These are phyloP conservation scores for Brassica juncea DNA, from an alignment of 345 rosid genomes.

Conservation along the genomic window DNA sequence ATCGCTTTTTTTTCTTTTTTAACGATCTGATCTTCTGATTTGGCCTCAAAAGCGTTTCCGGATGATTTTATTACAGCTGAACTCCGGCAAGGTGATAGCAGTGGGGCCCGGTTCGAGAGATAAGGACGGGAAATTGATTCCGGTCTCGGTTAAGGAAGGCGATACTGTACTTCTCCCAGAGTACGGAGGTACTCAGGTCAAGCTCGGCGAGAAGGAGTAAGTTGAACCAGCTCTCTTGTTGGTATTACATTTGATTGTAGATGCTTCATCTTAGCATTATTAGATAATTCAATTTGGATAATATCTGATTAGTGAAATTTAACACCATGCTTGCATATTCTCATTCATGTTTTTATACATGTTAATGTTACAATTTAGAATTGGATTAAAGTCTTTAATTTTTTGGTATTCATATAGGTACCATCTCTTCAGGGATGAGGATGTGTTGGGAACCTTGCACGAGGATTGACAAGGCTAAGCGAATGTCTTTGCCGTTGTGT, in stretches of 20 bases:
- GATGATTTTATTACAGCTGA: conserved; percentile 50
- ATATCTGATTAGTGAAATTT: not conserved
- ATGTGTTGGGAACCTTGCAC: conserved; percentile 76
- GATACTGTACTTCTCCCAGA: conserved; percentile 88
- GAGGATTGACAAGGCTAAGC: conserved; percentile 39
- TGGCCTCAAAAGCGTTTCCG: not conserved
- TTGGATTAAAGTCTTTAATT: not conserved
- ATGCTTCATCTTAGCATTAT: not conserved
- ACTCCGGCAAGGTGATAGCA: conserved; percentile 75
- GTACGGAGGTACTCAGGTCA: conserved; percentile 74
- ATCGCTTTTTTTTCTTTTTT: not conserved
- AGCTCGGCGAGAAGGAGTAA: conserved; percentile 82
- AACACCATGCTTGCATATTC: not conserved
- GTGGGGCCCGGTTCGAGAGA: conserved; percentile 72
- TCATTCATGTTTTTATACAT: not conserved
- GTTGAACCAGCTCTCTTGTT: not conserved
- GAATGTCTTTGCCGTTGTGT: not conserved
- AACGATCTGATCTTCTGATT: not conserved
- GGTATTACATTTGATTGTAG: not conserved
- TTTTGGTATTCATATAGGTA: conserved; percentile 43
- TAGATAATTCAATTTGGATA: not conserved
- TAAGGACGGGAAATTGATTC: conserved; percentile 61
- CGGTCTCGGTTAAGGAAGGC: conserved; percentile 75
- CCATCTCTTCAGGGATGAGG: conserved; percentile 75
- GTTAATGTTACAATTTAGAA: not conserved